Percentiles rank a stretch among this genome's conserved stretches.
Evolutionary conservation across 2,329 filamentous ascomycete genomes (phyloP).

Genomic region (Hysterium pulicare): DNA sequence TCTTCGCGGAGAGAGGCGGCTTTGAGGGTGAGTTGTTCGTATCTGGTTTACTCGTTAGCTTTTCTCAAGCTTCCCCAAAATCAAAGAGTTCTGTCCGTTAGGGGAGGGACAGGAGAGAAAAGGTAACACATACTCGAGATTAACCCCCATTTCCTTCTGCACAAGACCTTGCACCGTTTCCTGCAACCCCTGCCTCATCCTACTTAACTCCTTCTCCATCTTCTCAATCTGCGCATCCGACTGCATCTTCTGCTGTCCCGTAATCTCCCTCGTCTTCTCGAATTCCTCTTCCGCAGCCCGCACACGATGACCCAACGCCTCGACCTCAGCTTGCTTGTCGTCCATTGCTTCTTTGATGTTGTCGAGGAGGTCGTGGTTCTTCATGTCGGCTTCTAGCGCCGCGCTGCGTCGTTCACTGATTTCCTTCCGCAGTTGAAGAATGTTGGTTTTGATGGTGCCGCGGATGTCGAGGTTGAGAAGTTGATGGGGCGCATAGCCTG

Average conservation of each 20-base stretch:
- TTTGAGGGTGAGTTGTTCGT: slow-evolving; percentile 84
- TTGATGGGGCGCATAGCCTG: slow-evolving; percentile 85
- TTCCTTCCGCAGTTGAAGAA: slow-evolving; percentile 77
- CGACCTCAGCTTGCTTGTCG: slow-evolving; percentile 89
- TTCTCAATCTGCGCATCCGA: slow-evolving; percentile 95
- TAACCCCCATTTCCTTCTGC: slow-evolving; percentile 92
- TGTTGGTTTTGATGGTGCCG: slow-evolving; percentile 73
- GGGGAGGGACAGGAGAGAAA: not conserved
- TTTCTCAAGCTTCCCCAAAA: not conserved
- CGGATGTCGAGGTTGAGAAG: slow-evolving; percentile 86
- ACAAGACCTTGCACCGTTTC: slow-evolving; percentile 91
- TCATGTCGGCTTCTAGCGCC: slow-evolving; percentile 86
- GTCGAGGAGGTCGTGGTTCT: slow-evolving; percentile 88
- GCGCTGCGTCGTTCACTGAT: slow-evolving; percentile 83
- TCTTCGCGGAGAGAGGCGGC: slow-evolving; percentile 88
- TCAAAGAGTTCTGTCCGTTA: not conserved
- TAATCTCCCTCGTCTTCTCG: slow-evolving; percentile 85
- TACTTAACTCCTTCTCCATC: slow-evolving; percentile 96
- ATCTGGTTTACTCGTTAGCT: slow-evolving; percentile 51
- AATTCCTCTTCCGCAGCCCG: slow-evolving; percentile 89
- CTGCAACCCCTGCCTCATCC: slow-evolving; percentile 78
- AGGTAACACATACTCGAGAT: slow-evolving; percentile 72
- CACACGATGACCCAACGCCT: slow-evolving; percentile 83
- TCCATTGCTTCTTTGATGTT: slow-evolving; percentile 96
- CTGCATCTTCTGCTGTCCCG: slow-evolving; percentile 79